A percentile compares a stretch with the other conserved stretches of the same genome.
Evolutionary conservation across 148 eudicot genomes (phyloP).

Genomic region (Nyssa sinensis): DNA sequence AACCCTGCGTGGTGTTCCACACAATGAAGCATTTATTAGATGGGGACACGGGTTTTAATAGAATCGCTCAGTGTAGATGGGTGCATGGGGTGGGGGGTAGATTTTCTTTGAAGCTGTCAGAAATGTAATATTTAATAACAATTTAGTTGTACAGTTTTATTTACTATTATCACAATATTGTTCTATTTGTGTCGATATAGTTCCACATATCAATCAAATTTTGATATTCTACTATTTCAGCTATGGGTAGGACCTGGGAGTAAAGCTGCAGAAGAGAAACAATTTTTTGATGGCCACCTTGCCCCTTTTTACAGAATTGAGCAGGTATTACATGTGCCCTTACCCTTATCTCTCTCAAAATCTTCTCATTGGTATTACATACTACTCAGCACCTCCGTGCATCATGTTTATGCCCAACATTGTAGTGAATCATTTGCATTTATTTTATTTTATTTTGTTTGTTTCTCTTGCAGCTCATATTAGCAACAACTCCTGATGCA

Average conservation of each 20-base stretch:
- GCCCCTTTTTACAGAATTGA: constrained; percentile 98
- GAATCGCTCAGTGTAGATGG: too few relatives aligned
- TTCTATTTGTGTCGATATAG: neutral
- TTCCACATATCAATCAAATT: neutral
- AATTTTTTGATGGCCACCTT: constrained; percentile 84
- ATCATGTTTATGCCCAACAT: neutral
- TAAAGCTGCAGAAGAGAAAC: constrained; percentile 89
- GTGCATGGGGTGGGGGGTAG: neutral
- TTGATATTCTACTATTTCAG: constrained; percentile 43
- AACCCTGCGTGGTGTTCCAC: neutral
- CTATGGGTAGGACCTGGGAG: constrained; percentile 99
- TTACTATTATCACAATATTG: constrained; percentile 4
- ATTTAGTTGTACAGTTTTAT: neutral
- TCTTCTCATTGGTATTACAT: neutral
- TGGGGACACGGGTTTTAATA: neutral
- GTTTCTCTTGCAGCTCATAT: constrained; percentile 59
- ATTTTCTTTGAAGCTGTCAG: neutral
- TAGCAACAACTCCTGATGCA: constrained; percentile 65
- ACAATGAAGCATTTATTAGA: neutral
- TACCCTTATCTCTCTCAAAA: neutral
- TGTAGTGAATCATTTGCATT: neutral
- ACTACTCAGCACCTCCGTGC: neutral
- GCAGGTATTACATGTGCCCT: constrained; percentile 51
- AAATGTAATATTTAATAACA: neutral
- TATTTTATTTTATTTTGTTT: neutral